A percentile compares a stretch with the other conserved stretches of the same genome.
phyloP scores from a whole-genome alignment of 345 rosid genomes.

The Crucihimalaya himalaica region DNA sequence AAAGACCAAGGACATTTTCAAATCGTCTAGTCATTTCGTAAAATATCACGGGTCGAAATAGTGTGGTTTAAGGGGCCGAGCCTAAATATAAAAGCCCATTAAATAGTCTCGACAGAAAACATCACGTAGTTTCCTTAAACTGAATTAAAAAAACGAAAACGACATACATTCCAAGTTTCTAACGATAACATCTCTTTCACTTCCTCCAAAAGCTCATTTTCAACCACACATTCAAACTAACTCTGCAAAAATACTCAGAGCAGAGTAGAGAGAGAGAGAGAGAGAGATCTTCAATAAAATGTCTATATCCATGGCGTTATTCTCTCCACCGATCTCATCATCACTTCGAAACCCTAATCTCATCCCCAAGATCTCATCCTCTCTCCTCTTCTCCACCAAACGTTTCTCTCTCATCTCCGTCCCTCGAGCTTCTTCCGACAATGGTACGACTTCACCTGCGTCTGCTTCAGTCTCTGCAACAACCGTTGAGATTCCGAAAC shows the following conservation, averaged over 20 bases:
- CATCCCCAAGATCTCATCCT: constrained; percentile 40
- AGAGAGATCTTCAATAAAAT: constrained; percentile 27
- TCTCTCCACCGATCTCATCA: constrained; percentile 51
- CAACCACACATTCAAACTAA: constrained; percentile 36
- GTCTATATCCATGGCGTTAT: constrained; percentile 64
- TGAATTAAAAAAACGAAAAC: not conserved
- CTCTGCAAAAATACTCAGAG: constrained; percentile 5
- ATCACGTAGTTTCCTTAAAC: constrained; percentile 18
- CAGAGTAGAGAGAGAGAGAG: constrained; percentile 4
- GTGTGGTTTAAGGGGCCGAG: not conserved
- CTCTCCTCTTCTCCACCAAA: constrained; percentile 47
- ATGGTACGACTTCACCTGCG: constrained; percentile 53
- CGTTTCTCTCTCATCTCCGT: constrained; percentile 40
- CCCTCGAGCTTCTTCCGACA: constrained; percentile 55
- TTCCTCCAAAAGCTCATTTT: not conserved
- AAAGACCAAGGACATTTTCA: not conserved
- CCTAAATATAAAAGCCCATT: not conserved
- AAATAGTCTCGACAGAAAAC: not conserved
- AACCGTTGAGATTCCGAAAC: constrained; percentile 26
- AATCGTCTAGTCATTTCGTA: not conserved
- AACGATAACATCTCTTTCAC: constrained; percentile 35
- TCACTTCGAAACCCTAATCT: constrained; percentile 42
- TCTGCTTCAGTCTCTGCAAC: constrained; percentile 45
- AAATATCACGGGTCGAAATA: too few relatives aligned
- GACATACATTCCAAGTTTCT: constrained; percentile 7